These are phyloP conservation scores for Pichia inconspicua DNA, from an alignment of 1,139 yeast species.

Conservation along the genomic window DNA sequence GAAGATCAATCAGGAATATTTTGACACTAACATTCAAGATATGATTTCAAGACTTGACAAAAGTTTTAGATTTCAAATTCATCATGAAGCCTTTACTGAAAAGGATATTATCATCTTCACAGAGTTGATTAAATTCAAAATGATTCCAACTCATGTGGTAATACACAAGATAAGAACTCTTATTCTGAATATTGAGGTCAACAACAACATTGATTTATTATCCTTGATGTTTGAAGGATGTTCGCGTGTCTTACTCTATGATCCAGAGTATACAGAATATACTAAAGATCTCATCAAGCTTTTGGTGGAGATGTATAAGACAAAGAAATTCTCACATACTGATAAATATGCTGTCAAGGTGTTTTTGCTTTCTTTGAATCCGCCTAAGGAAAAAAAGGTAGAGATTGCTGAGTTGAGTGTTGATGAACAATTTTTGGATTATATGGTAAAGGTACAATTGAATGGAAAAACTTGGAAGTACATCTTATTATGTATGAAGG, in stretches of 20 bases:
- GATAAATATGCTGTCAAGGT: slow-evolving; percentile 56
- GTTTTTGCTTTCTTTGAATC: slow-evolving; percentile 52
- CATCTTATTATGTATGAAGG: slow-evolving; percentile 36
- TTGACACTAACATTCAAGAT: slow-evolving; percentile 49
- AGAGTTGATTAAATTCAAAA: slow-evolving; percentile 69
- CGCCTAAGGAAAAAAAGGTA: slow-evolving; percentile 38
- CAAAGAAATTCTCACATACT: slow-evolving; percentile 43
- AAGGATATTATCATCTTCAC: slow-evolving; percentile 56
- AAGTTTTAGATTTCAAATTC: slow-evolving; percentile 54
- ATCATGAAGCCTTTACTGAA: slow-evolving; percentile 45
- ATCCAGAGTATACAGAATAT: slow-evolving; percentile 49
- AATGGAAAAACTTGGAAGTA: slow-evolving; percentile 30
- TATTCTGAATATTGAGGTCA: slow-evolving; percentile 42
- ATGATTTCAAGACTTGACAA: slow-evolving; percentile 49
- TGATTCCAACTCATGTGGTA: slow-evolving; percentile 63
- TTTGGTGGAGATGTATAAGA: slow-evolving; percentile 44
- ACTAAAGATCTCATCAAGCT: slow-evolving; percentile 60
- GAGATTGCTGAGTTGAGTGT: slow-evolving; percentile 27
- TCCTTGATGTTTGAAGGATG: slow-evolving; percentile 64
- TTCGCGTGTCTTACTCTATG: slow-evolving; percentile 60
- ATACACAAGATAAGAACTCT: slow-evolving; percentile 63
- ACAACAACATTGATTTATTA: slow-evolving; percentile 57
- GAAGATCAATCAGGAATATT: slow-evolving; percentile 44
- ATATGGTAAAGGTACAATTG: slow-evolving; percentile 47
- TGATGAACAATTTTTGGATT: slow-evolving; percentile 44